Evolutionary conservation across 768 basidiomycete species (phyloP), one percentile per base, ranked within the genome.

Genomic region (Phylloporus arenicola): DNA sequence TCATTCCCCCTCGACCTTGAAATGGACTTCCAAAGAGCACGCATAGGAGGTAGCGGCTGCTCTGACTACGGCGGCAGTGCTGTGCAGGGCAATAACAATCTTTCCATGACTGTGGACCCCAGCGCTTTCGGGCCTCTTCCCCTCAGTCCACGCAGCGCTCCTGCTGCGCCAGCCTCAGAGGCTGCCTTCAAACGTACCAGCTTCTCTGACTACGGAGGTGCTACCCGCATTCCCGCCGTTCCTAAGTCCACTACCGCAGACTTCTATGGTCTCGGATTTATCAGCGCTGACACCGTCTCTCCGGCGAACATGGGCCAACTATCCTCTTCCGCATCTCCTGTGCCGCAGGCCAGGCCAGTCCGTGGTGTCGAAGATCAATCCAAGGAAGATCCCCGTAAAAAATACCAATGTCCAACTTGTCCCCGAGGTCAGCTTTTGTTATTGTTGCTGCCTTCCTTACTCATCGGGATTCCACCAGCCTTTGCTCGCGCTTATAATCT

Each of bases 401-500:
- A 86, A 60, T 90, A 90, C 64, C 83, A 80, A 60, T 92, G 90
- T 61, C 66, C 77, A 11, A 75, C 74, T 24, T 92, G 90, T 64
- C 83, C 84, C 17, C 75, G 88, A 72, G 81, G 88, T 90, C 53
- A 1, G 68, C 53, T 34, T 50, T 14, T 27, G 39, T 37, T 13
- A 16, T 34, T 22, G 11, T 24, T 27, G 4, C 17, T 10, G 1
- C n/a, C 4, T 19, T 24, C 25, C 35, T 34, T 40, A 3, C 51
- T 68, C 30, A 59, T 17, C 8, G 1, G 12, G 4, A 4, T 27
- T 27, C 34, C 54, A 27, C 47, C 51, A 88, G 94, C 88, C 1
- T 97, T 97, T 59, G 93, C 92, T 11, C 77, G 93, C 24, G 92
- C 92, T 3, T 96, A 89, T 70, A 97, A 97, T 61, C 71, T 97